phyloP scores from a whole-genome alignment of 768 basidiomycete genomes.

The Trametes gibbosa region DNA sequence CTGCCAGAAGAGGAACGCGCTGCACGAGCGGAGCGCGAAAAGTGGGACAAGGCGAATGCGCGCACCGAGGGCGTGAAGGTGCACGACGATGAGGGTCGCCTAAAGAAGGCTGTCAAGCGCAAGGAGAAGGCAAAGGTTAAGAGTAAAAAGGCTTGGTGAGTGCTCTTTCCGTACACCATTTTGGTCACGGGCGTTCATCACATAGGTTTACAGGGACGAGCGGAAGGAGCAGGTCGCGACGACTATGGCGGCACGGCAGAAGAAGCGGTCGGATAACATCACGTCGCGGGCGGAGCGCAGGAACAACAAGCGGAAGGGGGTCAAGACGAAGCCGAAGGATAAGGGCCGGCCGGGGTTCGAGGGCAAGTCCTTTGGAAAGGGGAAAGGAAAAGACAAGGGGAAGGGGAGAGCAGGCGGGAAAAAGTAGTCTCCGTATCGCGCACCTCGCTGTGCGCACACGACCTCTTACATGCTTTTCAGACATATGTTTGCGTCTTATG shows the following conservation, averaged over 20 bases:
- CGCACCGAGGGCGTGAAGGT: conserved; percentile 90
- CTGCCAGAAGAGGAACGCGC: conserved; percentile 85
- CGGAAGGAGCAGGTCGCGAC: conserved; percentile 75
- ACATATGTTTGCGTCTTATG: too few species aligned
- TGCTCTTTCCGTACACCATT: conserved; percentile 4
- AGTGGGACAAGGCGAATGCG: conserved; percentile 89
- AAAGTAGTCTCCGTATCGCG: background rate
- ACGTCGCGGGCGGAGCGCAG: conserved; percentile 78
- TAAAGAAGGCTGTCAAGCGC: conserved; percentile 93
- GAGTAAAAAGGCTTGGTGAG: conserved; percentile 83
- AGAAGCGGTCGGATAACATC: conserved; percentile 91
- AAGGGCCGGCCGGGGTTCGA: conserved; percentile 84
- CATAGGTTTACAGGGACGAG: conserved; percentile 59
- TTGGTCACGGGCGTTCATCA: background rate
- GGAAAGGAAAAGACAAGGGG: conserved; percentile 28
- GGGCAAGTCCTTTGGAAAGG: conserved; percentile 73
- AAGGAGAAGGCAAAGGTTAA: conserved; percentile 88
- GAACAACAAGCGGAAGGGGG: conserved; percentile 57
- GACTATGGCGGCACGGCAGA: conserved; percentile 81
- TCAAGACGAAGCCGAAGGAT: conserved; percentile 48
- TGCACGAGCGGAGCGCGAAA: conserved; percentile 73
- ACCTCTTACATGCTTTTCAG: background rate
- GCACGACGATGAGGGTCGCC: conserved; percentile 73
- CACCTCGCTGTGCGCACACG: background rate
- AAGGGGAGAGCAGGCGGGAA: conserved; percentile 6